Evolutionary conservation across 805 yeast species (phyloP).

Genomic region (Metschnikowia lunata): DNA sequence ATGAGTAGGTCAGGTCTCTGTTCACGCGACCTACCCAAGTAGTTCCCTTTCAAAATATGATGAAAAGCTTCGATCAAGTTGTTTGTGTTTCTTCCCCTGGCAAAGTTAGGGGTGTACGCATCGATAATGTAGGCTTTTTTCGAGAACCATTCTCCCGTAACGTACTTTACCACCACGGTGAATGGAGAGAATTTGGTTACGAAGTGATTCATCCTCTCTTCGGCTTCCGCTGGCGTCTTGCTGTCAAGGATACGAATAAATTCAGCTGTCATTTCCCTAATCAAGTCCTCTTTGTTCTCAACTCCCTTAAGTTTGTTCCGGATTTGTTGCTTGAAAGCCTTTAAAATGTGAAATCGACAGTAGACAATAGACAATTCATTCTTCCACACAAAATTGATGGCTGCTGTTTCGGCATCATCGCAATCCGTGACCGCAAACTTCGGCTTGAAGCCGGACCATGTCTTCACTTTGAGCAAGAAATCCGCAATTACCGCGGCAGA

Average conservation of each 20-base stretch:
- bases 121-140: neutral
- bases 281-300: neutral
- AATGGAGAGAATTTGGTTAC: neutral
- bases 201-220: neutral
- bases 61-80: neutral
- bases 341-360: neutral
- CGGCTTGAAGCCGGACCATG: neutral
- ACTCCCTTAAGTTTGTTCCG: neutral
- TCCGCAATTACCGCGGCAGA: neutral
- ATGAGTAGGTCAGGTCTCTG: neutral
- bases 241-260: neutral
- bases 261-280: neutral
- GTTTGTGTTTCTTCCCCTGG: neutral
- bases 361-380: neutral
- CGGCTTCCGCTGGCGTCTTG: neutral
- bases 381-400: neutral
- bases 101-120: neutral
- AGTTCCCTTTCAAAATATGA: neutral
- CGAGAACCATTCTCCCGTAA: neutral
- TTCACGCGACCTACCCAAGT: neutral
- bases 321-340: neutral
- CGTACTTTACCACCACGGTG: neutral
- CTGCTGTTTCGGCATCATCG: neutral
- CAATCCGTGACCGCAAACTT: neutral
- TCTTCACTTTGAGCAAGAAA: neutral